Evolutionary conservation across 2,329 filamentous ascomycete genomes (phyloP), one percentile per base, ranked within the genome.

Genomic region (Microcera coccophila): DNA sequence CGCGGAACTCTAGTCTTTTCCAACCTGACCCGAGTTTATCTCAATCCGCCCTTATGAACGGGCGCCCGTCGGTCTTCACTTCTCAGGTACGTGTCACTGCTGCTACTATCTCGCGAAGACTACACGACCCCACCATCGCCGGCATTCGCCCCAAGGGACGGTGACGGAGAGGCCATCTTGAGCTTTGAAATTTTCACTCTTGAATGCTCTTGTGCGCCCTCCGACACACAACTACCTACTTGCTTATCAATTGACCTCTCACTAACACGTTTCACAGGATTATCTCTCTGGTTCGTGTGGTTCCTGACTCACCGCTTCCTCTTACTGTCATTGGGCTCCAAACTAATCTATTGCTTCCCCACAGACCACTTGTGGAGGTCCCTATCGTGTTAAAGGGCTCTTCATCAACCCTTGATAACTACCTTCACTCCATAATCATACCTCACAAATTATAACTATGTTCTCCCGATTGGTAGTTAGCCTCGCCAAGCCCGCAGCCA

Each of bases 41-140:
- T 52, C 48, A 69, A 76, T 70, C 76, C 75, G 84, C 82, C 77
- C 83, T 84, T 85, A 90, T 90, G 85, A 85, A 83, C 84, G 84
- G 84, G 76, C 83, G 84, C 79, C 77, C 79, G 73, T 88, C 86
- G 70, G 79, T 84, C 70, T 90, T 89, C 76, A 90, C 86, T 74
- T 90, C 85, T 72, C 86, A 90, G 82, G 85, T 88, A 84, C 50
- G 55, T 47, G 36, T 12, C 26, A 37, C 20, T 14, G 34, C n/a
- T 38, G 35, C n/a, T n/a, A n/a, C n/a, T n/a, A n/a, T n/a, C n/a
- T n/a, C 16, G 35, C 24, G 14, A 20, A n/a, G n/a, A n/a, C n/a
- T 38, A 33, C 38, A 17, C 36, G 31, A 52, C 53, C 52, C 54
- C 54, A 41, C 53, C 48, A 51, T 35, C 35, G 21, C 47, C 34